Evolutionary conservation across 441 rosid species (phyloP), one percentile per base, ranked within the genome.

Genomic region (Erodium trifolium): DNA sequence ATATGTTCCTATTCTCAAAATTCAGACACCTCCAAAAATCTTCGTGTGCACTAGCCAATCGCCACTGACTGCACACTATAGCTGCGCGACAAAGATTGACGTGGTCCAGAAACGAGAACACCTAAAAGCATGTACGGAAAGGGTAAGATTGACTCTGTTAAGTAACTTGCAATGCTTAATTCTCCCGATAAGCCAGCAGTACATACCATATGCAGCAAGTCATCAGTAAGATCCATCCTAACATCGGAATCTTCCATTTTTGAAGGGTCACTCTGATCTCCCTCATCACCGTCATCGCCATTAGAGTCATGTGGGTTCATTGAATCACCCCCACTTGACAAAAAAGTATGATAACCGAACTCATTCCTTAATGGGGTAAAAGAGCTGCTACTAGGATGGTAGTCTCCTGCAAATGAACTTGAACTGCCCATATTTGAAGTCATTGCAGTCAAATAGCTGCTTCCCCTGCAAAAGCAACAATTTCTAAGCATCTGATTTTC

Each of bases 51-150:
- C 95, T 92, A 72, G 97, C 97, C 73, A 79, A 78, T 83, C 91
- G 91, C 99, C 99, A 95, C 83, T 90, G 98, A 75, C 85, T 83
- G 80, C 99, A 92, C 41, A 95, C 97, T 82, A 86, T 83, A 49
- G 93, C 96, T 69, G 97, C 93, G 69, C 82, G 85, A 75, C 97
- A 90, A 45, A 95, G 91, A 83, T 87, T 85, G 68, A 73, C 71
- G 43, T 86, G 88, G 72, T 86, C 85, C 90, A 92, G 81, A 82
- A 92, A 90, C 47, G 98, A 90, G 79, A 95, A 95, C 45, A 95
- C 99, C 99, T 95, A 83, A 74, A 60, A 12, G 51, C 62, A 68
- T 0, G 6, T 10, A 60, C 71, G 34, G 9, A 67, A 73, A 13
- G 6, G 60, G 12, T 55, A 12, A 11, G 6, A 13, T 71, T 67